Percentiles rank a stretch among this genome's conserved stretches.
Evolutionary conservation across 352 stramenopile genomes (phyloP).

Genomic region (Pythium pectinolyticum): DNA sequence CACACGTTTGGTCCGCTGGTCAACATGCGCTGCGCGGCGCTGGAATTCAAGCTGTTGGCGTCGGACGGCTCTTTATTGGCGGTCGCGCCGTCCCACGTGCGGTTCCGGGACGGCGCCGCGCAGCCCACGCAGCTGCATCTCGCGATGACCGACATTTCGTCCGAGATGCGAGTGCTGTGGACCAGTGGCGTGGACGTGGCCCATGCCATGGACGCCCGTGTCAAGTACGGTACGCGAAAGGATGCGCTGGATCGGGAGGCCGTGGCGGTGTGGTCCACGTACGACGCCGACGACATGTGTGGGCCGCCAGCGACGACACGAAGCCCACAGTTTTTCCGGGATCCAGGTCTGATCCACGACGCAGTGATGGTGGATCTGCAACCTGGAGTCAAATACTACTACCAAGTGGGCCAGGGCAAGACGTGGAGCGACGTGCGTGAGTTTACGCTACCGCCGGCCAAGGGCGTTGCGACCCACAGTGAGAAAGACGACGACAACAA

Average conservation of each 20-base stretch:
- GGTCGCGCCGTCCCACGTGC: slow-evolving; percentile 1
- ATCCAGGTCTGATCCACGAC: slow-evolving; percentile 38
- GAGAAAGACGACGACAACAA: no score
- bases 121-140: slow-evolving; percentile 37
- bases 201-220: neutral
- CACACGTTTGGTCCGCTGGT: slow-evolving; percentile 41
- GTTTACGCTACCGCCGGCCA: slow-evolving; percentile 24
- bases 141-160: slow-evolving; percentile 21
- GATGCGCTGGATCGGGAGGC: slow-evolving; percentile 5
- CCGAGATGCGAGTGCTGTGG: slow-evolving; percentile 43
- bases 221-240: slow-evolving; percentile 31
- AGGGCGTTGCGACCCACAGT: neutral
- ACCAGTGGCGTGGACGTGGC: slow-evolving; percentile 23
- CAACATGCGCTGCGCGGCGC: slow-evolving; percentile 47
- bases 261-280: slow-evolving; percentile 11
- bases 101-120: slow-evolving; percentile 11
- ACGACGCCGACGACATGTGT: slow-evolving; percentile 34
- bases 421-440: slow-evolving; percentile 8
- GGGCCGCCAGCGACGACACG: slow-evolving; percentile 15
- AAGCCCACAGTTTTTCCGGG: slow-evolving; percentile 25
- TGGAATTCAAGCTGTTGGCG: slow-evolving; percentile 37
- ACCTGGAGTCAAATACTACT: slow-evolving; percentile 30
- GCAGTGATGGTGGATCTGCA: slow-evolving; percentile 29
- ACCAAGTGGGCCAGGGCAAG: slow-evolving; percentile 28
- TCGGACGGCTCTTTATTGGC: slow-evolving; percentile 4